phyloP scores from a whole-genome alignment of 2,329 filamentous ascomycete species.

The Cyphellophora attinorum region DNA sequence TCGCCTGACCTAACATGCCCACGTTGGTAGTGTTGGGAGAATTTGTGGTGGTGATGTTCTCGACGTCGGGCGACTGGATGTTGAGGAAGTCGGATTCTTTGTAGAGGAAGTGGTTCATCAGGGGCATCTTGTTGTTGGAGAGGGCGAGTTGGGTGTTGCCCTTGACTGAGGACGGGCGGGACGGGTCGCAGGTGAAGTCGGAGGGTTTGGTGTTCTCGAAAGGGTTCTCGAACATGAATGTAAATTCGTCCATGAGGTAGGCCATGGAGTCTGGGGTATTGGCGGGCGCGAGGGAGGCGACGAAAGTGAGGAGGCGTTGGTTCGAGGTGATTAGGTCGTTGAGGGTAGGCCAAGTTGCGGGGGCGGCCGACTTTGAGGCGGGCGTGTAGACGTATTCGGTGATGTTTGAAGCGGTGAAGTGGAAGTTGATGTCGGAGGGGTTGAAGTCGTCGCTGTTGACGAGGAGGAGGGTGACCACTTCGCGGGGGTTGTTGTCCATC shows the following conservation, averaged over 20 bases:
- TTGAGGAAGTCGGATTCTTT: constrained; percentile 36
- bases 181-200: constrained; percentile 63
- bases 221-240: constrained; percentile 58
- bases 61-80: constrained; percentile 54
- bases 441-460: constrained; percentile 58
- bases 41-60: constrained; percentile 56
- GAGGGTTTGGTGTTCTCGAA: constrained; percentile 53
- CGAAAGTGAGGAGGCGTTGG: constrained; percentile 59
- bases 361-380: constrained; percentile 30
- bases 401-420: constrained; percentile 52
- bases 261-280: constrained; percentile 19
- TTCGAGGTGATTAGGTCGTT: constrained; percentile 54
- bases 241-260: constrained; percentile 34
- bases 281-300: constrained; percentile 39
- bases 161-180: constrained; percentile 50
- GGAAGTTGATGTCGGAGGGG: constrained; percentile 44
- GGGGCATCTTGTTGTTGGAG: constrained; percentile 51
- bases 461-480: constrained; percentile 65
- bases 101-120: constrained; percentile 71
- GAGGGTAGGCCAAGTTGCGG: constrained; percentile 60
- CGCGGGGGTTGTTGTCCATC: constrained; percentile 61
- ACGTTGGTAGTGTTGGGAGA: constrained; percentile 40
- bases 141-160: constrained; percentile 42
- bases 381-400: constrained; percentile 53
- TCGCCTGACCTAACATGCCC: constrained; percentile 43